phyloP scores from a whole-genome alignment of 2,329 filamentous ascomycete genomes.

The Pestalotiopsis sp. region DNA sequence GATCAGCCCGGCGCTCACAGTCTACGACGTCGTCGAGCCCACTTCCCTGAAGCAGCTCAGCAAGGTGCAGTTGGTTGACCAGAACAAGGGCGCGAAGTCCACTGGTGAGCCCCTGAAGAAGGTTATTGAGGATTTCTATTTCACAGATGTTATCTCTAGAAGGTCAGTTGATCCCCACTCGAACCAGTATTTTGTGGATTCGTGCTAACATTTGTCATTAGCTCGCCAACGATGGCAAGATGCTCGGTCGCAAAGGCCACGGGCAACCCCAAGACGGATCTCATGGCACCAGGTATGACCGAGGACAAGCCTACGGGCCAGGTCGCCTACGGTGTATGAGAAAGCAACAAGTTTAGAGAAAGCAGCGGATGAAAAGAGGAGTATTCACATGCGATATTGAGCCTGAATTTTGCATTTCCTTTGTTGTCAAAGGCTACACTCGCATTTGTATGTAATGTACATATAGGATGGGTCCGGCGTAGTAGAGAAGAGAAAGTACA shows the following conservation, averaged over 20 bases:
- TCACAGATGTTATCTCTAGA: slow-evolving; percentile 95
- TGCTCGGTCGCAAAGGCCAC: slow-evolving; percentile 91
- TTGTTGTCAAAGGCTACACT: slow-evolving; percentile 17
- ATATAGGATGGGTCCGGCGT: slow-evolving; percentile 25
- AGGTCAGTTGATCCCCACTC: slow-evolving; percentile 62
- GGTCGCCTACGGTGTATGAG: slow-evolving; percentile 59
- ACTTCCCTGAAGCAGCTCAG: slow-evolving; percentile 74
- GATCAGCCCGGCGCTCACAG: slow-evolving; percentile 85
- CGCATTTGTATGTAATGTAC: slow-evolving; percentile 26
- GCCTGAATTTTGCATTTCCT: slow-evolving; percentile 16
- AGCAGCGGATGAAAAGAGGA: slow-evolving; percentile 17
- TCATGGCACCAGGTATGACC: slow-evolving; percentile 73
- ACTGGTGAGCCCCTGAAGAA: slow-evolving; percentile 77
- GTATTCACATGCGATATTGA: slow-evolving; percentile 11
- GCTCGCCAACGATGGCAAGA: slow-evolving; percentile 97
- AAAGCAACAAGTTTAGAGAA: slow-evolving; percentile 16
- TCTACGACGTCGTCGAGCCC: slow-evolving; percentile 90
- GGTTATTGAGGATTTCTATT: slow-evolving; percentile 95
- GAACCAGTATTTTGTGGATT: slow-evolving; percentile 20
- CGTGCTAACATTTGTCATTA: slow-evolving; percentile 36
- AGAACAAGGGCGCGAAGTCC: slow-evolving; percentile 86
- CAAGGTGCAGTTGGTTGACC: slow-evolving; percentile 94
- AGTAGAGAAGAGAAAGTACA: slow-evolving; percentile 18
- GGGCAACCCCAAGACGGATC: slow-evolving; percentile 76
- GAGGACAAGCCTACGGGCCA: slow-evolving; percentile 65